phyloP scores from a whole-genome alignment of 1,139 yeast species.

The Casaregolazyma lundiana region DNA sequence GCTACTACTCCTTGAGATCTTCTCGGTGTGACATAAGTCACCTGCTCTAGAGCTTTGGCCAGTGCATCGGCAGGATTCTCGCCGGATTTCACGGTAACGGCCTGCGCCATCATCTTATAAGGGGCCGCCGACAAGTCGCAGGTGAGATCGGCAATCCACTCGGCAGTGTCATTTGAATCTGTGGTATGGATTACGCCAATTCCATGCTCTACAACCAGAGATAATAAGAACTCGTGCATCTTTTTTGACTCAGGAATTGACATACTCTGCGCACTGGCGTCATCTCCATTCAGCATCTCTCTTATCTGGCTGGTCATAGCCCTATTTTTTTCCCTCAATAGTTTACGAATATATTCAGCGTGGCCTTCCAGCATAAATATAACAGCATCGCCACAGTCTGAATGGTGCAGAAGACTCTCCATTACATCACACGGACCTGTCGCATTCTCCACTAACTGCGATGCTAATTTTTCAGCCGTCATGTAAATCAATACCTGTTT shows the following conservation, averaged over 20 bases:
- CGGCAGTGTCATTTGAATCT: constrained; percentile 20
- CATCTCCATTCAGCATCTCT: constrained; percentile 17
- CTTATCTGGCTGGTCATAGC: constrained; percentile 22
- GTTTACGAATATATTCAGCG: constrained; percentile 16
- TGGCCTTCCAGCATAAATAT: constrained; percentile 26
- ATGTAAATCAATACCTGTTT: constrained; percentile 16
- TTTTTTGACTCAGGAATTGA: background rate
- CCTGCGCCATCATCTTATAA: constrained; percentile 29
- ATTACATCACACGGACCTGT: background rate
- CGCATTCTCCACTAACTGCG: constrained; percentile 3
- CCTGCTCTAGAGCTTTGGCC: constrained; percentile 41
- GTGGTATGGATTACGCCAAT: constrained; percentile 21
- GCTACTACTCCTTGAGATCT: constrained; percentile 18
- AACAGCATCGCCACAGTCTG: constrained; percentile 7
- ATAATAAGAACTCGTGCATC: constrained; percentile 3
- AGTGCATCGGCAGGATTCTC: constrained; percentile 38
- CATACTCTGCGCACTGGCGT: background rate
- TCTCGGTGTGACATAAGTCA: constrained; percentile 43
- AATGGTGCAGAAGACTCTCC: background rate
- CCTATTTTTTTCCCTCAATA: constrained; percentile 18
- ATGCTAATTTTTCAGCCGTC: constrained; percentile 12
- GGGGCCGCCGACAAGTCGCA: constrained; percentile 23
- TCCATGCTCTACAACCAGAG: constrained; percentile 18
- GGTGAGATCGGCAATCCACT: constrained; percentile 23
- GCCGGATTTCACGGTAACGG: constrained; percentile 42